These are phyloP conservation scores for Basipetospora sp. DNA, from an alignment of 2,329 filamentous ascomycete species.

Conservation along the genomic window DNA sequence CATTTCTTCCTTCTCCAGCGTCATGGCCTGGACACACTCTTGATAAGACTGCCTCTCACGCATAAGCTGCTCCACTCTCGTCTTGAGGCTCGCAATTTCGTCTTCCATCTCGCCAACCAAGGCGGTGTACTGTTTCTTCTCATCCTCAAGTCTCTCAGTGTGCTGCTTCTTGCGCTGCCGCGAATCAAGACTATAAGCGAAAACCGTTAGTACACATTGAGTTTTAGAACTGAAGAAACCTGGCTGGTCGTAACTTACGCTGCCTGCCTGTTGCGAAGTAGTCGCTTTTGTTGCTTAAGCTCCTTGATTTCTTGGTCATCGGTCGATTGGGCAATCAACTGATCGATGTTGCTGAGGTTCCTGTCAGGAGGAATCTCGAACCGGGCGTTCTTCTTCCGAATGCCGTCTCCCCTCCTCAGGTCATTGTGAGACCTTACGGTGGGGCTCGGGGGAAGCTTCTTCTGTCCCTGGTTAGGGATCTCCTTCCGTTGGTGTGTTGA, in stretches of 20 bases:
- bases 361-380: conserved; percentile 93
- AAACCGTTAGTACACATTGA: too few relatives aligned
- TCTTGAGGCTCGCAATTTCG: conserved; percentile 52
- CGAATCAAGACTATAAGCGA: conserved; percentile 61
- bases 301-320: conserved; percentile 93
- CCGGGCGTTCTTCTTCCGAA: conserved; percentile 96
- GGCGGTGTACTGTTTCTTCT: conserved; percentile 81
- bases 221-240: too few relatives aligned
- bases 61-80: conserved; percentile 55
- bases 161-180: conserved; percentile 96
- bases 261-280: conserved; percentile 88
- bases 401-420: conserved; percentile 65
- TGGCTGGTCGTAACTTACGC: conserved; percentile 49
- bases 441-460: conserved; percentile 53
- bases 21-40: conserved; percentile 60
- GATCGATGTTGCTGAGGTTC: conserved; percentile 87
- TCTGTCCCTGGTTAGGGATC: conserved; percentile 39
- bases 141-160: conserved; percentile 88
- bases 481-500: conserved; percentile 27
- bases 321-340: conserved; percentile 72
- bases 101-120: conserved; percentile 68
- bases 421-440: conserved; percentile 58
- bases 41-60: conserved; percentile 61
- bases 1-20: conserved; percentile 82
- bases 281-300: conserved; percentile 92